A percentile compares a stretch with the other conserved stretches of the same genome.
Conservation (phyloP, 1,284 basidiomycete genomes). For the Takashimella koratensis region DNA sequence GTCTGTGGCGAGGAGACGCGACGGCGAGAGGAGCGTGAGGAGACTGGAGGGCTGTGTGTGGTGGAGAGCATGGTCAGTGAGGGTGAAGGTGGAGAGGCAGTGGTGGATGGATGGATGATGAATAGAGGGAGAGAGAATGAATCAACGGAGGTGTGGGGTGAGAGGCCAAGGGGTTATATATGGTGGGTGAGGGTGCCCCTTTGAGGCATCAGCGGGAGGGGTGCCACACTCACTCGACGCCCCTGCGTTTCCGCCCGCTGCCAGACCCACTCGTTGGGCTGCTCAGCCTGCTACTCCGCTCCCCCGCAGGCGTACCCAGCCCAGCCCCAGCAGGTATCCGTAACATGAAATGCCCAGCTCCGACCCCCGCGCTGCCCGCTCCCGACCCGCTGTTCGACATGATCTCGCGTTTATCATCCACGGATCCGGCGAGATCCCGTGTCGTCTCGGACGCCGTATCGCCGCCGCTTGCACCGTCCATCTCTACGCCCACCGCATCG, state of each 20-base stretch:
- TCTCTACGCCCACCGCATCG: background rate
- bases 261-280: background rate
- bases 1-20: background rate
- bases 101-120: background rate
- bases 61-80: background rate
- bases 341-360: background rate
- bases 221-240: background rate
- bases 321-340: background rate
- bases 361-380: background rate
- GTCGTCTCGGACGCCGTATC: background rate
- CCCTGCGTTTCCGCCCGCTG: background rate
- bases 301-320: background rate
- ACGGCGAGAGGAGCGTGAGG: conserved; percentile 1
- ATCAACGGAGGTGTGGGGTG: background rate
- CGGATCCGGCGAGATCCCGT: too few relatives aligned
- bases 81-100: too few relatives aligned
- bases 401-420: too few relatives aligned
- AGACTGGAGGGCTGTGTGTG: background rate
- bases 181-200: too few relatives aligned
- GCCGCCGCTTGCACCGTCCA: background rate
- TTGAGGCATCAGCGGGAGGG: too few relatives aligned
- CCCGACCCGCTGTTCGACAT: background rate
- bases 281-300: background rate
- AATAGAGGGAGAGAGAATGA: background rate
- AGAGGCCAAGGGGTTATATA: too few relatives aligned